Evolutionary conservation across 176 grass and related monocot species (phyloP), one percentile per base, ranked within the genome.

Genomic region (Phyllostachys edulis): DNA sequence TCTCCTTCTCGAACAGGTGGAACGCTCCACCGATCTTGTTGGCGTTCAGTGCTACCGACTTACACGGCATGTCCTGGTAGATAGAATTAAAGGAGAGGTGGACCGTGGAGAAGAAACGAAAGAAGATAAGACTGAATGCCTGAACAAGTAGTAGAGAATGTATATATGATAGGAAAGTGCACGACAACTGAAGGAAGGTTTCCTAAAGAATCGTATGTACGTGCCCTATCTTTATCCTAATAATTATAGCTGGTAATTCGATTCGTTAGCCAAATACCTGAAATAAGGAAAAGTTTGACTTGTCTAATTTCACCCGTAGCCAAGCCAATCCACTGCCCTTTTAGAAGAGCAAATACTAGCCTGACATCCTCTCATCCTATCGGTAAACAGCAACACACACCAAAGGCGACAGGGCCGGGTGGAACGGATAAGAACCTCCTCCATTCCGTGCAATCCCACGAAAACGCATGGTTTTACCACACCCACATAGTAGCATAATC

Each of bases 391-490:
- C 40, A 20, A 61, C 55, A 40, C 65, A 17, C 54, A 18, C 59
- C 66, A 45, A 32, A 34, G 73, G 3, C 52, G 40, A 47, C 12
- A 39, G 20, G 7, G 36, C 23, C 23, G 12, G 34, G n/a, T 16
- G 9, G 77, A 74, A 57, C 32, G 69, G 63, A 39, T 49, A 23
- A 9, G 38, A 67, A 81, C 24, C 45, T 20, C 45, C 50, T 47
- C 21, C 51, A 24, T 69, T 47, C 63, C 21, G 34, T 72, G 67
- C 37, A 55, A 26, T 50, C 50, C 86, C 72, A 82, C 54, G 86
- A 83, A 69, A 83, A 80, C 79, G 54, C 73, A 83, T 16, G 73
- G 72, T 49, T 77, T 77, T 71, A 73, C 74, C 70, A 15, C 36
- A 14, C 18, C 70, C 72, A 52, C 79, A 39, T 27, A 39, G 47